Conservation (phyloP, 2,329 filamentous ascomycete genomes). For the Aspergillaceae sp. region DNA sequence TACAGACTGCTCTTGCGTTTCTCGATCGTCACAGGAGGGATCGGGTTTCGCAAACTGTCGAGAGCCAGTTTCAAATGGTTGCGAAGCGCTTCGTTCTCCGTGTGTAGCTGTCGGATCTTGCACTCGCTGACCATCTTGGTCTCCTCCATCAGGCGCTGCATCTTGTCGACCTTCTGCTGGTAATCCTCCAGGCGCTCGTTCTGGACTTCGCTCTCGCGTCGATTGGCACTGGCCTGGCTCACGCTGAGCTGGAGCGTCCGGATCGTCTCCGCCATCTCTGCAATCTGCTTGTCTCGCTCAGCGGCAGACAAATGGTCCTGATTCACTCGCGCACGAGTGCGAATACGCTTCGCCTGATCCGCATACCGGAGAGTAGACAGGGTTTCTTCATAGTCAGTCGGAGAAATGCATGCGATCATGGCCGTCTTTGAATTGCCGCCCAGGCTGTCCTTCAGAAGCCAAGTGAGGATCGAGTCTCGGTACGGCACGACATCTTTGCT, state of each 20-base stretch:
- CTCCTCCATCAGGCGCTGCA: constrained; percentile 97
- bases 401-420: constrained; percentile 97
- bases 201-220: constrained; percentile 61
- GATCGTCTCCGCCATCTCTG: constrained; percentile 92
- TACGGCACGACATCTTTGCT: constrained; percentile 68
- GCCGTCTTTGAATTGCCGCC: constrained; percentile 97
- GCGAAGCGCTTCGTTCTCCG: constrained; percentile 81
- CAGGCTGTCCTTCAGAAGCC: constrained; percentile 90
- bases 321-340: constrained; percentile 88
- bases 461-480: constrained; percentile 72
- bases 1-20: constrained; percentile 27
- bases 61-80: constrained; percentile 82
- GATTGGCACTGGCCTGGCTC: constrained; percentile 58
- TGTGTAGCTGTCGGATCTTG: constrained; percentile 84
- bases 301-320: constrained; percentile 88
- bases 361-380: constrained; percentile 93
- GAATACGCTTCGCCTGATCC: constrained; percentile 94
- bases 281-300: constrained; percentile 87
- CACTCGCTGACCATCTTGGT: constrained; percentile 79
- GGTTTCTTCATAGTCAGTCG: constrained; percentile 94
- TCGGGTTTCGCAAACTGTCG: constrained; percentile 81
- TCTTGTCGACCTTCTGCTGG: constrained; percentile 75
- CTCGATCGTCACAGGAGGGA: constrained; percentile 46
- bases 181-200: constrained; percentile 89
- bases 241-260: constrained; percentile 70